phyloP scores from a whole-genome alignment of 495 filamentous ascomycete genomes.

The Lasiosphaeria ovina region DNA sequence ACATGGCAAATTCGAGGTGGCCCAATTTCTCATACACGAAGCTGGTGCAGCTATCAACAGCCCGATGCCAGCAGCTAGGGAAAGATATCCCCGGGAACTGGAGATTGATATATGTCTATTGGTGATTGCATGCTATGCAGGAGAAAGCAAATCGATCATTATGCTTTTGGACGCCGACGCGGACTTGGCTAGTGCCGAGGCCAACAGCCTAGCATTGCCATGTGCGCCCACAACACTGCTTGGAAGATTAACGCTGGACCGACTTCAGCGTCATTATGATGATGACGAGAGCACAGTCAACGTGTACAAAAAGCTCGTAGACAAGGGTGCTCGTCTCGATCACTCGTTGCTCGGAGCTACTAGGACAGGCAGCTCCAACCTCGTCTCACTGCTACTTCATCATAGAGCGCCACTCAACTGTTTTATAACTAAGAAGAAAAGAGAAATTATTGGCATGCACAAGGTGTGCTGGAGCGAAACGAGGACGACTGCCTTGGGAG shows the following conservation, averaged over 20 bases:
- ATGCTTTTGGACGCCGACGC: not conserved
- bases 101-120: not conserved
- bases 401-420: not conserved
- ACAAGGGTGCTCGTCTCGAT: not conserved
- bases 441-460: no score
- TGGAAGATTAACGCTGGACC: not conserved
- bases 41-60: not conserved
- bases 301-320: not conserved
- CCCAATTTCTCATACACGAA: not conserved
- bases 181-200: not conserved
- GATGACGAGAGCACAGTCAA: not conserved
- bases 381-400: not conserved
- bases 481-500: not conserved
- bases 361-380: not conserved
- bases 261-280: not conserved
- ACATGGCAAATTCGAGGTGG: not conserved
- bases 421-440: not conserved
- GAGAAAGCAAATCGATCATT: not conserved
- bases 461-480: no score
- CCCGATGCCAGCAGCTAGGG: not conserved
- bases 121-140: not conserved
- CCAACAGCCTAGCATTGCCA: not conserved
- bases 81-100: no score
- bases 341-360: not conserved
- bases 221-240: not conserved